Evolutionary conservation across 1,284 basidiomycete species (phyloP).

Genomic region (Takashimella tepidaria): DNA sequence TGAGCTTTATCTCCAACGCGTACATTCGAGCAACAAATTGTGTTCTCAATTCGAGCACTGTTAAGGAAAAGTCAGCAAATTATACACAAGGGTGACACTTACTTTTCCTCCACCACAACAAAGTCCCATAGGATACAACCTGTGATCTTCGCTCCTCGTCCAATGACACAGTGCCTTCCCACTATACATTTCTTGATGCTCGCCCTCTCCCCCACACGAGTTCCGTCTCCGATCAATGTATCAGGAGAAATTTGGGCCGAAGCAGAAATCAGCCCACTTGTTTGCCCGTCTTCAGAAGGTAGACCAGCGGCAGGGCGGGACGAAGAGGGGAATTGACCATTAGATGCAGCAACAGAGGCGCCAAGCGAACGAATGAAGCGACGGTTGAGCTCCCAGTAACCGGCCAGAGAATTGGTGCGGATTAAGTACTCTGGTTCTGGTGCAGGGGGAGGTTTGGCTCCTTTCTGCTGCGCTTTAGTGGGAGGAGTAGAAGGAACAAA

Average conservation of each 20-base stretch:
- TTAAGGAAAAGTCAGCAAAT: too few species aligned
- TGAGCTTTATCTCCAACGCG: conserved; percentile 73
- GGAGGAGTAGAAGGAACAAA: conserved; percentile 8
- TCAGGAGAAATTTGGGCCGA: conserved; percentile 82
- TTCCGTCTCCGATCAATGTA: conserved; percentile 73
- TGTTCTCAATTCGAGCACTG: conserved; percentile 85
- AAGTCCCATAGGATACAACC: conserved; percentile 89
- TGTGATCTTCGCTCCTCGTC: conserved; percentile 74
- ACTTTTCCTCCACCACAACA: conserved; percentile 62
- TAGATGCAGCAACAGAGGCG: conserved; percentile 16
- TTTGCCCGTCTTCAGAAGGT: not conserved
- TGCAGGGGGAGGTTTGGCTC: conserved; percentile 13
- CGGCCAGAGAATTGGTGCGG: conserved; percentile 74
- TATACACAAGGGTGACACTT: conserved; percentile 9
- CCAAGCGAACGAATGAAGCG: conserved; percentile 32
- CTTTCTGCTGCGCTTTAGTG: conserved; percentile 19
- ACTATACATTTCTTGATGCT: conserved; percentile 83
- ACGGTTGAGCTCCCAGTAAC: conserved; percentile 77
- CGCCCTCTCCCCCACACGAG: conserved; percentile 74
- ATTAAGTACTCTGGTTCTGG: conserved; percentile 59
- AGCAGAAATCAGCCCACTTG: conserved; percentile 36
- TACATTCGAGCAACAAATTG: conserved; percentile 76
- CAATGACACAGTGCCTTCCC: conserved; percentile 82
- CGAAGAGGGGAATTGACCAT: conserved; percentile 1
- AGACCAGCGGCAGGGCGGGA: not conserved